phyloP scores from a whole-genome alignment of 73 alveolate species.

The Tetrahymena thermophila region DNA sequence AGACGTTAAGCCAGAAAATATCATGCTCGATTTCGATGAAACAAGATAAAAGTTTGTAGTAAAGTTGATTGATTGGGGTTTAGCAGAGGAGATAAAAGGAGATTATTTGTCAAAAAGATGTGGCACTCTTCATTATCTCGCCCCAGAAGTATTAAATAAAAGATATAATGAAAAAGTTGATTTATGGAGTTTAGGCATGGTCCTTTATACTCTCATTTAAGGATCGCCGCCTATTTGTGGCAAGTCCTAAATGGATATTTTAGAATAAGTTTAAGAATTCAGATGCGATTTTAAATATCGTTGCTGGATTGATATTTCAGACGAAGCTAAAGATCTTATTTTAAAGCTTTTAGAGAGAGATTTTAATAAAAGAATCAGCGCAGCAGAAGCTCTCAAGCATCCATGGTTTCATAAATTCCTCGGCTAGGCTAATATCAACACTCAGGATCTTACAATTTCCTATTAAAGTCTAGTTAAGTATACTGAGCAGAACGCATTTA shows the following conservation, averaged over 20 bases:
- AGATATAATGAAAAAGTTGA: slow-evolving; percentile 7
- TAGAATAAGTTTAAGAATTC: neutral
- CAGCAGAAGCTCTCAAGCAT: slow-evolving; percentile 4
- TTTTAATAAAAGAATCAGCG: neutral
- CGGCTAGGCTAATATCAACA: neutral
- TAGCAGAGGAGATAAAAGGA: neutral
- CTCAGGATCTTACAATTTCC: neutral
- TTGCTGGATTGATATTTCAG: slow-evolving; percentile 2
- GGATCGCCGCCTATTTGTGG: neutral
- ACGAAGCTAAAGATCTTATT: neutral
- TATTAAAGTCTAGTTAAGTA: neutral
- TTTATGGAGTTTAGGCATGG: slow-evolving; percentile 3
- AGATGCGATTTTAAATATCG: neutral
- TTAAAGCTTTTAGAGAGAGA: neutral
- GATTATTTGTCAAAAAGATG: neutral
- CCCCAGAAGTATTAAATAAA: slow-evolving; percentile 6
- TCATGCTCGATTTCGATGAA: slow-evolving; percentile 14
- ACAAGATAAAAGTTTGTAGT: neutral
- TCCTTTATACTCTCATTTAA: neutral
- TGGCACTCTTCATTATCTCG: slow-evolving; percentile 7
- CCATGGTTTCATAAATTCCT: neutral
- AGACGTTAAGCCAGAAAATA: slow-evolving; percentile 42
- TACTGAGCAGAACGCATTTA: neutral
- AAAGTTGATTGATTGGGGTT: neutral
- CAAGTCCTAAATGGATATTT: neutral